A percentile compares a stretch with the other conserved stretches of the same genome.
phyloP scores from a whole-genome alignment of 2,329 filamentous ascomycete species.

The Penicillium sclerotiorum region DNA sequence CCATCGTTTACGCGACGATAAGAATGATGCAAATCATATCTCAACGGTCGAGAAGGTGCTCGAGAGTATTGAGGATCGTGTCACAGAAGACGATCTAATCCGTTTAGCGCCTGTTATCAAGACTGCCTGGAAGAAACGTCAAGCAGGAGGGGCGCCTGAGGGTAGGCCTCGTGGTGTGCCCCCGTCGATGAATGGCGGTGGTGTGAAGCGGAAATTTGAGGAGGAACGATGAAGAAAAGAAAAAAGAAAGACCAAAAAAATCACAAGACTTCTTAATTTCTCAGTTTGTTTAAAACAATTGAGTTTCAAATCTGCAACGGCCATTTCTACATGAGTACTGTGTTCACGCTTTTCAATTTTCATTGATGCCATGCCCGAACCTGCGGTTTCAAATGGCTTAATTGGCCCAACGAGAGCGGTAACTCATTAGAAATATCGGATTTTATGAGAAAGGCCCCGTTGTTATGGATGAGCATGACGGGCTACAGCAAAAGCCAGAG shows the following conservation, averaged over 20 bases:
- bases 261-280: neutral
- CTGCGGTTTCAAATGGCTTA: too few relatives aligned
- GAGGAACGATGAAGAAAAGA: constrained; percentile 22
- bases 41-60: constrained; percentile 82
- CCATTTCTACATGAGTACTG: too few relatives aligned
- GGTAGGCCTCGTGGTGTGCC: constrained; percentile 29
- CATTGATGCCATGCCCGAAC: too few relatives aligned
- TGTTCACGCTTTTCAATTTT: too few relatives aligned
- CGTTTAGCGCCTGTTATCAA: constrained; percentile 70
- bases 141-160: constrained; percentile 39
- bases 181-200: constrained; percentile 36
- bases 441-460: too few relatives aligned
- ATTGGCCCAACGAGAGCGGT: too few relatives aligned
- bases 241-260: neutral
- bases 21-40: constrained; percentile 86
- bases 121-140: constrained; percentile 74
- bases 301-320: too few relatives aligned
- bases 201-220: constrained; percentile 46
- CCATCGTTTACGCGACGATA: constrained; percentile 90
- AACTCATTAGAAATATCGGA: too few relatives aligned
- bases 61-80: constrained; percentile 83
- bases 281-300: neutral
- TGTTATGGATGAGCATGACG: too few relatives aligned
- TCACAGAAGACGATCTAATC: constrained; percentile 80
- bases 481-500: too few relatives aligned